These are phyloP conservation scores for Debaryomyces hansenii DNA, from an alignment of 805 yeast species.

Conservation along the genomic window DNA sequence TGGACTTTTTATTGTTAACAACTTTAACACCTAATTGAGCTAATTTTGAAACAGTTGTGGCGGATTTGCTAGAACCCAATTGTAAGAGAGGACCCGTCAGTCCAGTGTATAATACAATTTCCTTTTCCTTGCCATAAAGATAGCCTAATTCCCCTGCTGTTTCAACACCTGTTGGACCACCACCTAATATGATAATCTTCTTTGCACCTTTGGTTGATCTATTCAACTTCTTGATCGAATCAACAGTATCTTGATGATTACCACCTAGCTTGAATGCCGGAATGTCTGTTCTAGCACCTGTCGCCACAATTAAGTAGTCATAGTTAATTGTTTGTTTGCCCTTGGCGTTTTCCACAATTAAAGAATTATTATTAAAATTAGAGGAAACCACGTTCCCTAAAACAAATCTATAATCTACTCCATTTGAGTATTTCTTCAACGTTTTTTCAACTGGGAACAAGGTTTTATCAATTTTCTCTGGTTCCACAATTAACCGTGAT, in stretches of 20 bases:
- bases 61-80: slow-evolving; percentile 12
- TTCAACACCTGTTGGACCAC: slow-evolving; percentile 43
- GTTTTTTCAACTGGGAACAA: slow-evolving; percentile 17
- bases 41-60: slow-evolving; percentile 16
- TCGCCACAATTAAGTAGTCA: slow-evolving; percentile 37
- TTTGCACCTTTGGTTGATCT: slow-evolving; percentile 18
- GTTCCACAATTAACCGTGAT: slow-evolving; percentile 33
- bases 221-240: slow-evolving; percentile 15
- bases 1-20: slow-evolving; percentile 15
- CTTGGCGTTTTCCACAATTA: slow-evolving; percentile 13
- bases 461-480: slow-evolving; percentile 15
- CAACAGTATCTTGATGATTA: slow-evolving; percentile 13
- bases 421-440: slow-evolving; percentile 15
- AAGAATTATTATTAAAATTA: slow-evolving; percentile 21
- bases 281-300: slow-evolving; percentile 24
- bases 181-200: slow-evolving; percentile 38
- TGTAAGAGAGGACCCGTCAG: slow-evolving; percentile 14
- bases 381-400: slow-evolving; percentile 25
- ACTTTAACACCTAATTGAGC: slow-evolving; percentile 19
- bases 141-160: slow-evolving; percentile 35
- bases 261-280: slow-evolving; percentile 27
- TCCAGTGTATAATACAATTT: slow-evolving; percentile 29
- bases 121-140: slow-evolving; percentile 11
- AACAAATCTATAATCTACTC: slow-evolving; percentile 16
- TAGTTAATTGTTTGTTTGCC: slow-evolving; percentile 12